Evolutionary conservation across 352 stramenopile species (phyloP).

Genomic region (Elongisporangium prolatum): DNA sequence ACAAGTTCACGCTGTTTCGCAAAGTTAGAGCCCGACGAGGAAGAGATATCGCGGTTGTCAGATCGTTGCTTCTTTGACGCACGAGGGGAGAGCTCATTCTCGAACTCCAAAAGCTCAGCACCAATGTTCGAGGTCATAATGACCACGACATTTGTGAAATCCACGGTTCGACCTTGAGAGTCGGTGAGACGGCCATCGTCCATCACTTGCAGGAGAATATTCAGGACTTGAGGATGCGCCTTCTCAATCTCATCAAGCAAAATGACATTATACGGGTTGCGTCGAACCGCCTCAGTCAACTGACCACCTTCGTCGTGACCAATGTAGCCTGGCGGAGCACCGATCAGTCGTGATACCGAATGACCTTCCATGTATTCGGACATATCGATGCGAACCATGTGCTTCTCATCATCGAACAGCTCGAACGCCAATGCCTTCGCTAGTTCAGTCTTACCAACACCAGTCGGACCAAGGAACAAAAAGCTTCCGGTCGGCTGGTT

Average conservation of each 20-base stretch:
- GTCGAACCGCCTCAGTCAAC: slow-evolving; percentile 94
- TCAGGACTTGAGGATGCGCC: slow-evolving; percentile 94
- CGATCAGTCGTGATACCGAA: slow-evolving; percentile 91
- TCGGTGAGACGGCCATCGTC: slow-evolving; percentile 98
- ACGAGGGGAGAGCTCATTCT: slow-evolving; percentile 42
- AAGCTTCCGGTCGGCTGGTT: slow-evolving; percentile 94
- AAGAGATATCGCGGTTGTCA: slow-evolving; percentile 20
- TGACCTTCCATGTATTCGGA: slow-evolving; percentile 98
- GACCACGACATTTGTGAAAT: slow-evolving; percentile 97
- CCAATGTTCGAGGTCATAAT: slow-evolving; percentile 98
- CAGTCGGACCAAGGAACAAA: slow-evolving; percentile 94
- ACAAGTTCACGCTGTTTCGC: slow-evolving; percentile 69
- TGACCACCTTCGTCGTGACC: slow-evolving; percentile 94
- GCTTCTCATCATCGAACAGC: slow-evolving; percentile 94
- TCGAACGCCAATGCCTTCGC: slow-evolving; percentile 93
- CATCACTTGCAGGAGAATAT: slow-evolving; percentile 95
- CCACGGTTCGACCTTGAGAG: slow-evolving; percentile 92
- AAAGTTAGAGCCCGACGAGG: slow-evolving; percentile 34
- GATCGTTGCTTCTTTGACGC: slow-evolving; percentile 61
- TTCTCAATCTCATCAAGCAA: slow-evolving; percentile 99
- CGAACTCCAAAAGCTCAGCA: slow-evolving; percentile 86
- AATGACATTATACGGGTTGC: slow-evolving; percentile 96
- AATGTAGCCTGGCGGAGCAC: slow-evolving; percentile 94
- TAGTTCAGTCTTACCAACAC: slow-evolving; percentile 95
- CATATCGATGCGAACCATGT: slow-evolving; percentile 97